Evolutionary conservation across 2,329 filamentous ascomycete species (phyloP).

Genomic region (Alternaria burnsii): DNA sequence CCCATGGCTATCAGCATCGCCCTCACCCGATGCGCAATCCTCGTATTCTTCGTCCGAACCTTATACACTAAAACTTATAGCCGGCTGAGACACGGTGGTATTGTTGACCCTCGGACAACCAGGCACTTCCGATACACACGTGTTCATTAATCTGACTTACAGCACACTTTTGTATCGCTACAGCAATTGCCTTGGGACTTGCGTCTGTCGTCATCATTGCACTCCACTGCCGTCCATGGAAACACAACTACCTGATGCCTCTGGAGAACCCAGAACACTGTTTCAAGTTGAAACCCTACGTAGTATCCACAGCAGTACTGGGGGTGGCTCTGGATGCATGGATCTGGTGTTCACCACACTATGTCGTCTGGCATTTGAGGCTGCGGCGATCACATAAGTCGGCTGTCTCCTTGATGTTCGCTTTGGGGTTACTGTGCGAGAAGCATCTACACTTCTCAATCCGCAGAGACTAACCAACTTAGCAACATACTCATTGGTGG

Average conservation of each 20-base stretch:
- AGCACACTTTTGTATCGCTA: constrained; percentile 29
- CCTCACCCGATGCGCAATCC: constrained; percentile 33
- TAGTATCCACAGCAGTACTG: constrained; percentile 16
- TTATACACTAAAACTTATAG: constrained; percentile 30
- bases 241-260: constrained; percentile 32
- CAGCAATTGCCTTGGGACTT: constrained; percentile 21
- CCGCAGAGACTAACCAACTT: constrained; percentile 12
- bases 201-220: constrained; percentile 18
- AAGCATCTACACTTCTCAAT: not conserved
- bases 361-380: constrained; percentile 35
- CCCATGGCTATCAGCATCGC: constrained; percentile 29
- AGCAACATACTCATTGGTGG: constrained; percentile 30
- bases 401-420: constrained; percentile 35
- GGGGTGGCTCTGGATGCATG: constrained; percentile 30
- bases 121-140: not conserved
- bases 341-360: constrained; percentile 37
- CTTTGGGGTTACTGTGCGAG: constrained; percentile 33
- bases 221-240: constrained; percentile 33
- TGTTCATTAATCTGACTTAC: constrained; percentile 21
- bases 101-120: not conserved
- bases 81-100: constrained; percentile 34
- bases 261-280: constrained; percentile 27
- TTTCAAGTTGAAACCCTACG: constrained; percentile 25
- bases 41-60: constrained; percentile 37
- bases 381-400: constrained; percentile 34